phyloP scores from a whole-genome alignment of 805 yeast genomes.

The Candida koratica region DNA sequence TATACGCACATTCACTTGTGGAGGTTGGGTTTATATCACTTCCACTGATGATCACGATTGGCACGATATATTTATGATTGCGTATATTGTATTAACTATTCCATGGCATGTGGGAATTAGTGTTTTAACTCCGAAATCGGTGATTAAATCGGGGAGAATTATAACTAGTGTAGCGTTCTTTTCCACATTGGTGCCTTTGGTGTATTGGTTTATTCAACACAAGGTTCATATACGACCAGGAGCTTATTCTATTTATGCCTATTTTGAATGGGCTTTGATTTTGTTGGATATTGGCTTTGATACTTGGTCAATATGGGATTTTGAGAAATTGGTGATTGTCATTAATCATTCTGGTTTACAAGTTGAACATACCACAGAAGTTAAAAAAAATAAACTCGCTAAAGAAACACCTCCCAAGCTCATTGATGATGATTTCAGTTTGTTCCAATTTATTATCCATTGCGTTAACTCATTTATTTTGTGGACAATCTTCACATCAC shows the following conservation, averaged over 20 bases:
- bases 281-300: constrained; percentile 83
- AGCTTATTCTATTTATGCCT: constrained; percentile 94
- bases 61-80: constrained; percentile 94
- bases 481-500: constrained; percentile 80
- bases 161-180: constrained; percentile 61
- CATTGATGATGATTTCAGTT: constrained; percentile 28
- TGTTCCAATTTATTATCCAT: constrained; percentile 40
- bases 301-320: constrained; percentile 70
- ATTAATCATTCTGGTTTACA: constrained; percentile 16
- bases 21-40: constrained; percentile 98
- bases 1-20: constrained; percentile 89
- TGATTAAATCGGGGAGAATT: constrained; percentile 48
- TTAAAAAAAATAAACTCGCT: constrained; percentile 1
- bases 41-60: constrained; percentile 95
- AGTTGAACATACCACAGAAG: not conserved
- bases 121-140: constrained; percentile 44
- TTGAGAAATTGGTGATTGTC: constrained; percentile 54
- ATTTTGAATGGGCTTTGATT: constrained; percentile 90
- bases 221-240: constrained; percentile 84
- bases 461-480: constrained; percentile 67
- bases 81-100: constrained; percentile 79
- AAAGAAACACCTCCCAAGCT: not conserved
- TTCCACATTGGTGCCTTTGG: constrained; percentile 68
- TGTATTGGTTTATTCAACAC: constrained; percentile 89
- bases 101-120: constrained; percentile 83